Evolutionary conservation across 768 basidiomycete genomes (phyloP).

Genomic region (Xerocomus spinulosus): DNA sequence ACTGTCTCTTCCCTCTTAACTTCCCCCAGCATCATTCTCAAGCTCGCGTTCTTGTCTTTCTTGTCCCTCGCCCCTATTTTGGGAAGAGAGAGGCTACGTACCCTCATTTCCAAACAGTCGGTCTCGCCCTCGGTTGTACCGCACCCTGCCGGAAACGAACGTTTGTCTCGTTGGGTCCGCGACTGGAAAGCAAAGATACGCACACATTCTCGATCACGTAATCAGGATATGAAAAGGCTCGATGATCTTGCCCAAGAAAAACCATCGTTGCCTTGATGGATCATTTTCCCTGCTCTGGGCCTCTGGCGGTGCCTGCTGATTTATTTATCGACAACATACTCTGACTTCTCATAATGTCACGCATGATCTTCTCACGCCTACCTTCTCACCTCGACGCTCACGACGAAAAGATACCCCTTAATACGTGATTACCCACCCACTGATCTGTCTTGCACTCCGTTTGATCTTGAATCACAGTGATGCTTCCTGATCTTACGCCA

Average conservation of each 20-base stretch:
- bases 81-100: constrained; percentile 60
- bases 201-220: constrained; percentile 47
- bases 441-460: constrained; percentile 10
- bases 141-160: constrained; percentile 31
- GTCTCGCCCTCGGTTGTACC: constrained; percentile 18
- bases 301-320: constrained; percentile 11
- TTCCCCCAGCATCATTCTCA: constrained; percentile 77
- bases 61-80: constrained; percentile 86
- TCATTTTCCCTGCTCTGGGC: constrained; percentile 11
- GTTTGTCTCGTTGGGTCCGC: constrained; percentile 52
- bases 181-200: constrained; percentile 63
- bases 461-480: constrained; percentile 2
- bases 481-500: constrained; percentile 18
- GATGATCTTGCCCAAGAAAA: constrained; percentile 57
- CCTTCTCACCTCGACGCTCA: constrained; percentile 14
- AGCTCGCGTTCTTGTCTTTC: constrained; percentile 77
- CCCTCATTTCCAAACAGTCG: constrained; percentile 43
- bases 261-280: constrained; percentile 23
- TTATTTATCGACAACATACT: constrained; percentile 19
- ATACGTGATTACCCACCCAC: constrained; percentile 29
- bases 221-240: constrained; percentile 44
- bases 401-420: constrained; percentile 31
- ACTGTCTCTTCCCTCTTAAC: constrained; percentile 82
- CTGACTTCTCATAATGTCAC: constrained; percentile 19
- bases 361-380: constrained; percentile 18